Conservation (phyloP, 1,284 basidiomycete genomes). For the Microbotryum silenes-acaulis region DNA sequence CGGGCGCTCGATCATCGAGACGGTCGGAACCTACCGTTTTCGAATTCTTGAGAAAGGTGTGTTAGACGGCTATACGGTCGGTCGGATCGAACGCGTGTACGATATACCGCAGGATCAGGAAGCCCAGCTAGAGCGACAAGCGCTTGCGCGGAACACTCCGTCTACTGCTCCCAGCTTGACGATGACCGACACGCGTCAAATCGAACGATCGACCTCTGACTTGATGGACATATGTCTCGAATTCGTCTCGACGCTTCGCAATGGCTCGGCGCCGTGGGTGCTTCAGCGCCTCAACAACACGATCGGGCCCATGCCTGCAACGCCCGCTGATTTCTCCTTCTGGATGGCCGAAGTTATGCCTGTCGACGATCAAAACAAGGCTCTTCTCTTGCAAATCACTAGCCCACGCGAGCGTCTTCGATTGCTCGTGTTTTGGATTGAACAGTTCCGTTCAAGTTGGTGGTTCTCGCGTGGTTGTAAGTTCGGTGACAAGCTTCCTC, state of each 20-base stretch:
- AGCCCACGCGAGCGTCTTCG: conserved; percentile 67
- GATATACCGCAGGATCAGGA: conserved; percentile 52
- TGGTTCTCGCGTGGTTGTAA: conserved; percentile 47
- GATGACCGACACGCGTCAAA: conserved; percentile 29
- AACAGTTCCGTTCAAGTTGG: conserved; percentile 63
- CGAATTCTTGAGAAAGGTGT: conserved; percentile 70
- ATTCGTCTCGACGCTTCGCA: conserved; percentile 71
- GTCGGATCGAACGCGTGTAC: conserved; percentile 63
- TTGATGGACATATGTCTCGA: conserved; percentile 66
- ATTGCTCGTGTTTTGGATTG: conserved; percentile 88
- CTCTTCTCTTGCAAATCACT: conserved; percentile 82
- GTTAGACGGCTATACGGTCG: conserved; percentile 83
- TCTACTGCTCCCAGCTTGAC: neutral
- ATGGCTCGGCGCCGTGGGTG: conserved; percentile 82
- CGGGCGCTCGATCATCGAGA: conserved; percentile 81
- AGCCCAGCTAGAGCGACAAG: conserved; percentile 40
- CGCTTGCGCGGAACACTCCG: conserved; percentile 19
- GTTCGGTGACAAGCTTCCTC: neutral
- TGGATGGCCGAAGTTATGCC: conserved; percentile 88
- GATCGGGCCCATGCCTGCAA: conserved; percentile 32
- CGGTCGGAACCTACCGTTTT: conserved; percentile 75
- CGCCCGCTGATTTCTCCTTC: conserved; percentile 64
- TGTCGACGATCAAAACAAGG: conserved; percentile 91
- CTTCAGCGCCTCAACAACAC: conserved; percentile 71
- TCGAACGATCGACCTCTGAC: conserved; percentile 50